Conservation (phyloP, 1,284 basidiomycete species). For the Sporisorium scitamineum region DNA sequence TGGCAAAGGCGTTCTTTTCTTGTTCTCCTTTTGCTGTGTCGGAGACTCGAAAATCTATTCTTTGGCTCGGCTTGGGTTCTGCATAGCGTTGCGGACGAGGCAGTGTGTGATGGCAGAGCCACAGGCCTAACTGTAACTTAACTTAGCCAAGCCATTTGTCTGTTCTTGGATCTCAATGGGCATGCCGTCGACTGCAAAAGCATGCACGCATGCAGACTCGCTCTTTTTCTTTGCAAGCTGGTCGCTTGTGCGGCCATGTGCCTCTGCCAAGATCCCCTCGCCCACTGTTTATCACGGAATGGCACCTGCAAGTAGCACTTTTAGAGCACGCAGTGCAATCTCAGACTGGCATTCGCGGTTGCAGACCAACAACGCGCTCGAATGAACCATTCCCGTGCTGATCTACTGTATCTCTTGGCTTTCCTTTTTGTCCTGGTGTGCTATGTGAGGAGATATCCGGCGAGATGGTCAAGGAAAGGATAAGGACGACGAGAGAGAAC, state of each 20-base stretch:
- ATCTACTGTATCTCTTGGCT: neutral
- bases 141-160: neutral
- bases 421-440: too few relatives aligned
- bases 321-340: neutral
- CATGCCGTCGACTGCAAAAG: neutral
- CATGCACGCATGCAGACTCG: conserved; percentile 5
- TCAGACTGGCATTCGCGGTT: neutral
- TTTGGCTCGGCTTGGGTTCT: neutral
- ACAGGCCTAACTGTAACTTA: too few relatives aligned
- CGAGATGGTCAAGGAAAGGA: too few relatives aligned
- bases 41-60: neutral
- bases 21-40: neutral
- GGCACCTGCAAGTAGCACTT: neutral
- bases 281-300: neutral
- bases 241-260: conserved; percentile 4
- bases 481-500: too few relatives aligned
- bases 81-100: too few relatives aligned
- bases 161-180: conserved; percentile 9
- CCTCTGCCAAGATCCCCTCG: conserved; percentile 1
- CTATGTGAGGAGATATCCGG: too few relatives aligned
- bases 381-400: too few relatives aligned
- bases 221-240: neutral
- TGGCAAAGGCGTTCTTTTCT: neutral
- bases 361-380: too few relatives aligned
- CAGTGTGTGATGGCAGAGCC: too few relatives aligned